phyloP scores from a whole-genome alignment of 73 alveolate species.

The Stentor roeselii region DNA sequence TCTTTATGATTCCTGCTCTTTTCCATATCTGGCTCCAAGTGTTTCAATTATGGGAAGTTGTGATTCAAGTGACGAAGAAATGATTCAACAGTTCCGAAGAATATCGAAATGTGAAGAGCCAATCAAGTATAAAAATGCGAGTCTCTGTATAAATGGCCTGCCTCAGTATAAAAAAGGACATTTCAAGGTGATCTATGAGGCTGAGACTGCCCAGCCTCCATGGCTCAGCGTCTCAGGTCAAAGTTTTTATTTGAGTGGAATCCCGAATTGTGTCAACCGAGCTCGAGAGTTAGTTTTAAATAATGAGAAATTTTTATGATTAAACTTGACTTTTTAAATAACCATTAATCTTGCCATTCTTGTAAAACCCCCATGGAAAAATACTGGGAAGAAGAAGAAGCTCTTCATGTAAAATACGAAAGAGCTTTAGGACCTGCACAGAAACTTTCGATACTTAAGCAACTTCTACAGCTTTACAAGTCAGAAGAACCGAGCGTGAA shows the following conservation, averaged over 20 bases:
- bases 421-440: constrained; percentile 24
- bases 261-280: not conserved
- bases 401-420: not conserved
- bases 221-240: constrained; percentile 20
- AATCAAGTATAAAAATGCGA: not conserved
- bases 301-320: too few species aligned
- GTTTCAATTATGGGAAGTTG: constrained; percentile 12
- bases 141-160: not conserved
- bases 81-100: not conserved
- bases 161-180: constrained; percentile 10
- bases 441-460: not conserved
- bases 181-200: not conserved
- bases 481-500: constrained; percentile 1
- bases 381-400: constrained; percentile 14
- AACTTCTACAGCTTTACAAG: not conserved
- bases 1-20: constrained; percentile 10
- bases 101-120: not conserved
- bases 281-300: not conserved
- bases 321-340: too few species aligned
- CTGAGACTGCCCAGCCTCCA: not conserved
- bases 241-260: constrained; percentile 3
- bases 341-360: too few species aligned
- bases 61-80: not conserved
- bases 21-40: not conserved
- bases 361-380: too few species aligned